These are phyloP conservation scores for Fusarium nygamai DNA, from an alignment of 2,329 filamentous ascomycete genomes.

Conservation along the genomic window DNA sequence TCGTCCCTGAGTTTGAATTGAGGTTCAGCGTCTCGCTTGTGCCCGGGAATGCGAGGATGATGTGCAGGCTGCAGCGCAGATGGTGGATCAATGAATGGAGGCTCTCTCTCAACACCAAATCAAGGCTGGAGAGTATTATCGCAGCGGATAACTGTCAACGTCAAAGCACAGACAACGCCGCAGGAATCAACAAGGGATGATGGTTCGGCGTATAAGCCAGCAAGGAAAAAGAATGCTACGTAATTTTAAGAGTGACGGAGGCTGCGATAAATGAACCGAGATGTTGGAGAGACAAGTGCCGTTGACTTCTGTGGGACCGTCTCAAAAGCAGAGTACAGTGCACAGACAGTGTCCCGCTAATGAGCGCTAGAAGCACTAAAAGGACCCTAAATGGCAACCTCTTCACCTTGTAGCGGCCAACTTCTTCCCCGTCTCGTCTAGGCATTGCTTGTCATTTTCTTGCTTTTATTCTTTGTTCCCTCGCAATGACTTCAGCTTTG, in stretches of 20 bases:
- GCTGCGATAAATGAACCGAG: slow-evolving; percentile 32
- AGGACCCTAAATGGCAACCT: slow-evolving; percentile 12
- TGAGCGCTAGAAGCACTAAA: slow-evolving; percentile 10
- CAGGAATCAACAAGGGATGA: slow-evolving; percentile 11
- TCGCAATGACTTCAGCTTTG: slow-evolving; percentile 19
- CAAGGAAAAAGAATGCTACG: slow-evolving; percentile 33
- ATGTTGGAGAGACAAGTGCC: slow-evolving; percentile 42
- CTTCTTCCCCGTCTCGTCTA: slow-evolving; percentile 8
- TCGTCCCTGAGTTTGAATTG: background rate
- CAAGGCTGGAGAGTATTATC: background rate
- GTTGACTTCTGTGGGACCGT: slow-evolving; percentile 30
- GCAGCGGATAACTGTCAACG: background rate
- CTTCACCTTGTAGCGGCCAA: slow-evolving; percentile 10
- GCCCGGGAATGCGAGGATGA: slow-evolving; percentile 25
- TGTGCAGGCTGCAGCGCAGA: slow-evolving; percentile 19
- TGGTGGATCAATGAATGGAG: slow-evolving; percentile 5
- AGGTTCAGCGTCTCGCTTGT: slow-evolving; percentile 20
- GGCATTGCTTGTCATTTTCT: background rate
- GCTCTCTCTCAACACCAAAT: background rate
- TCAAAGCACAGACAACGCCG: background rate
- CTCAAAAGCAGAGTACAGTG: slow-evolving; percentile 30
- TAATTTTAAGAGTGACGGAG: slow-evolving; percentile 30
- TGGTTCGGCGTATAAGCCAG: background rate
- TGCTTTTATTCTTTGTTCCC: background rate
- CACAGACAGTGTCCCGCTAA: slow-evolving; percentile 30